Conservation (phyloP, 768 basidiomycete genomes). For the Kondoa malvinella region DNA sequence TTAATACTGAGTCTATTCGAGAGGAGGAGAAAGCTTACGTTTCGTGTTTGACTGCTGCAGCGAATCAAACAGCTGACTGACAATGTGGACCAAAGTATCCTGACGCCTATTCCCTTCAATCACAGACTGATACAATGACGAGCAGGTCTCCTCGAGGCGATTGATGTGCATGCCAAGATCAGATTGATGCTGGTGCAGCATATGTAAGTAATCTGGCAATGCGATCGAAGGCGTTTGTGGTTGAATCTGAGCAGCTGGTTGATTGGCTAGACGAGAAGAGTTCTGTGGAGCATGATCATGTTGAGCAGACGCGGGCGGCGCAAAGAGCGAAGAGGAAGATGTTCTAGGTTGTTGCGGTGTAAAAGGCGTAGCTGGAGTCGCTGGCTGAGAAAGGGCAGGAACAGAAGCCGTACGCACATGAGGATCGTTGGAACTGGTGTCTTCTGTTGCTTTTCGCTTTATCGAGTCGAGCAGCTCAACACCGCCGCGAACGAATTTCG, state of each 20-base stretch:
- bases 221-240: background rate
- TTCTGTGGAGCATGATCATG: background rate
- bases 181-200: constrained; percentile 30
- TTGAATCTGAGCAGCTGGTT: background rate
- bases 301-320: background rate
- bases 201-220: background rate
- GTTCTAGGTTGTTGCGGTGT: background rate
- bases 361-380: background rate
- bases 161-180: constrained; percentile 54
- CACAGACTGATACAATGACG: constrained; percentile 39
- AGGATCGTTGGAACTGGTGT: background rate
- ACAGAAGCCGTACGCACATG: background rate
- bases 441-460: constrained; percentile 46
- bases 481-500: constrained; percentile 63
- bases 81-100: background rate
- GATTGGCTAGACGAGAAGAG: background rate
- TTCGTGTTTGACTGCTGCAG: background rate
- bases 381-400: background rate
- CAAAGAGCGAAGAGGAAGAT: background rate
- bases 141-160: constrained; percentile 57
- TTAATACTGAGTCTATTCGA: background rate
- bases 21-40: background rate
- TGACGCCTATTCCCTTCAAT: constrained; percentile 15
- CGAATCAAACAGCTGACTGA: background rate
- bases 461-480: constrained; percentile 70